Conservation (phyloP, 208 protist species). For the Crithidia brevicula region DNA sequence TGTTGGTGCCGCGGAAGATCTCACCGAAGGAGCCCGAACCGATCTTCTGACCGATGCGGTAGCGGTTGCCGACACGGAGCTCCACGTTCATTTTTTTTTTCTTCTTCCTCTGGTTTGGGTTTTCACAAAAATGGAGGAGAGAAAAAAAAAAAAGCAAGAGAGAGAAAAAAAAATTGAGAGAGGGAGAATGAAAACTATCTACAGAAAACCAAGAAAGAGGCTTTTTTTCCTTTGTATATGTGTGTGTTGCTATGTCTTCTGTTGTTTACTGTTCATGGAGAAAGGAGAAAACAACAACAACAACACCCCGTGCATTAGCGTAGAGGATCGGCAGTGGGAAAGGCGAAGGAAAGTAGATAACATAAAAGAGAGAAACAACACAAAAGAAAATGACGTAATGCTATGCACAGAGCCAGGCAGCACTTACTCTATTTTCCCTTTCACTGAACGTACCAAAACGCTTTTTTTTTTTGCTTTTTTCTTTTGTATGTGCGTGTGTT, state of each 20-base stretch:
- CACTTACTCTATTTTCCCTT: too few relatives aligned
- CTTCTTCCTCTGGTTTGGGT: slow-evolving; percentile 90
- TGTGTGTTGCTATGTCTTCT: slow-evolving; percentile 2
- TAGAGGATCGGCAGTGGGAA: too few relatives aligned
- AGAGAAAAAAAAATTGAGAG: not conserved
- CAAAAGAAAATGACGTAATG: not conserved
- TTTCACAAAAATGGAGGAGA: too few relatives aligned
- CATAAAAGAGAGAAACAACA: not conserved
- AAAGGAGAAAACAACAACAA: not conserved
- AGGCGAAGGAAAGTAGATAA: too few relatives aligned
- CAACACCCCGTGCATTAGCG: not conserved
- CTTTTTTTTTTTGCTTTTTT: not conserved
- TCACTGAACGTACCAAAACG: too few relatives aligned
- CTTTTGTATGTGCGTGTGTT: too few relatives aligned
- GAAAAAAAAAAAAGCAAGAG: not conserved
- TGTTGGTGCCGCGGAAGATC: slow-evolving; percentile 93
- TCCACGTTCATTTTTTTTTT: slow-evolving; percentile 95
- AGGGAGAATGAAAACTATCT: not conserved
- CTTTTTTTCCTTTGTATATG: too few relatives aligned
- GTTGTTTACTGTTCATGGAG: slow-evolving; percentile 2
- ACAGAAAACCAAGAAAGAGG: not conserved
- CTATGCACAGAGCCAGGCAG: too few relatives aligned
- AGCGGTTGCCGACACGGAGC: slow-evolving; percentile 96
- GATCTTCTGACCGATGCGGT: slow-evolving; percentile 97
- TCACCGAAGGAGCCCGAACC: slow-evolving; percentile 96